Conservation (phyloP, 139 green algal species). For the Coccomyxa sp. region DNA sequence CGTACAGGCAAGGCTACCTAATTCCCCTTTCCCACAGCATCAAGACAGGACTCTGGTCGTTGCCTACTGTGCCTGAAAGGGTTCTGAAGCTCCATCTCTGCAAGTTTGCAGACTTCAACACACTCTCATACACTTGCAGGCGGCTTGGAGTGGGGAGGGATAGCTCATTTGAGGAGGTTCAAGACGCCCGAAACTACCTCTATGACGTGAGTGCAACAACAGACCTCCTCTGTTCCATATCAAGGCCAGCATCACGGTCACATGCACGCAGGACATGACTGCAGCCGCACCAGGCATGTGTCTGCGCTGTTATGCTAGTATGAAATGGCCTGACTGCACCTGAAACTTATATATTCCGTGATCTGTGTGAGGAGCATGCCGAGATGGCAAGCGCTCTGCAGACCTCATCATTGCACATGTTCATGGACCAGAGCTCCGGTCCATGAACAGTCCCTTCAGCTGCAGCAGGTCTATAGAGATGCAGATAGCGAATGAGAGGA, state of each 20-base stretch:
- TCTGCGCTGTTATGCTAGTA: background rate
- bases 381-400: too few species aligned
- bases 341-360: too few species aligned
- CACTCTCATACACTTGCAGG: conserved; percentile 27
- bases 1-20: conserved; percentile 54
- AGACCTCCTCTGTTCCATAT: background rate
- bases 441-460: background rate
- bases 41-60: too few species aligned
- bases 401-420: background rate
- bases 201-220: conserved; percentile 40
- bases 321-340: background rate
- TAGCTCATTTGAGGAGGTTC: conserved; percentile 77
- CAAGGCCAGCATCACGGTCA: background rate
- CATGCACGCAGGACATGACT: background rate
- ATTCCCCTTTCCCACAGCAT: too few species aligned
- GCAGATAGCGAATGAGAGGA: background rate
- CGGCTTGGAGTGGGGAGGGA: conserved; percentile 62
- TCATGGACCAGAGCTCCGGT: background rate
- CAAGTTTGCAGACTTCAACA: background rate
- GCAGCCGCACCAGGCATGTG: background rate
- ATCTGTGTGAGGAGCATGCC: too few species aligned
- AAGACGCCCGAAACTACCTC: conserved; percentile 75
- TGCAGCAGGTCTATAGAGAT: background rate
- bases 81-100: background rate
- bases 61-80: background rate